Evolutionary conservation across 129 eudicot species (phyloP).

Genomic region (Flaveria sonorensis): DNA sequence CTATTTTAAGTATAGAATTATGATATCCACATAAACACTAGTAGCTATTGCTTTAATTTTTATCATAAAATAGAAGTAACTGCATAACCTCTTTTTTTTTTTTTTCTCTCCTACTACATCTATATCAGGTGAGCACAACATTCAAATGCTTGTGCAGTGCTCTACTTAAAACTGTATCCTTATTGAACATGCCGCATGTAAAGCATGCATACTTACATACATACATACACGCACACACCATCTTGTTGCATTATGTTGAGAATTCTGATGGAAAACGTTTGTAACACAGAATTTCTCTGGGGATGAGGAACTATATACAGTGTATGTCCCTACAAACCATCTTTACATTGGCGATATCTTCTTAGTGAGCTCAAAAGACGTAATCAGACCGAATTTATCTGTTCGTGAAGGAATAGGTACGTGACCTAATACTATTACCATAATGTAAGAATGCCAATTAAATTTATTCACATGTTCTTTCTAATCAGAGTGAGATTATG

Average conservation of each 20-base stretch:
- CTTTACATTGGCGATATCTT: conserved; percentile 83
- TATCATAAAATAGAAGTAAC: background rate
- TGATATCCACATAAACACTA: background rate
- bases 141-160: background rate
- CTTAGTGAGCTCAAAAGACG: conserved; percentile 70
- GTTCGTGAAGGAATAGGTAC: conserved; percentile 92
- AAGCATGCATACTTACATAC: background rate
- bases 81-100: background rate
- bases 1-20: background rate
- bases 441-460: background rate
- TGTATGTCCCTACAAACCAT: conserved; percentile 86
- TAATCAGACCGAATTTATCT: conserved; percentile 75
- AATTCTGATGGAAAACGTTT: conserved; percentile 4
- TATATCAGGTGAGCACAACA: background rate
- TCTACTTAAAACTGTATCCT: background rate
- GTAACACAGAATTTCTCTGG: conserved; percentile 55
- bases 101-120: background rate
- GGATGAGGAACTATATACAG: conserved; percentile 78
- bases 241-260: background rate
- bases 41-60: background rate
- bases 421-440: conserved; percentile 10
- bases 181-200: background rate
- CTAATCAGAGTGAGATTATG: background rate
- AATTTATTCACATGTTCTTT: background rate
- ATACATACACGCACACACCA: too few species aligned